Conservation (phyloP, 176 grass and related monocot genomes). For the Dactylis glomerata region DNA sequence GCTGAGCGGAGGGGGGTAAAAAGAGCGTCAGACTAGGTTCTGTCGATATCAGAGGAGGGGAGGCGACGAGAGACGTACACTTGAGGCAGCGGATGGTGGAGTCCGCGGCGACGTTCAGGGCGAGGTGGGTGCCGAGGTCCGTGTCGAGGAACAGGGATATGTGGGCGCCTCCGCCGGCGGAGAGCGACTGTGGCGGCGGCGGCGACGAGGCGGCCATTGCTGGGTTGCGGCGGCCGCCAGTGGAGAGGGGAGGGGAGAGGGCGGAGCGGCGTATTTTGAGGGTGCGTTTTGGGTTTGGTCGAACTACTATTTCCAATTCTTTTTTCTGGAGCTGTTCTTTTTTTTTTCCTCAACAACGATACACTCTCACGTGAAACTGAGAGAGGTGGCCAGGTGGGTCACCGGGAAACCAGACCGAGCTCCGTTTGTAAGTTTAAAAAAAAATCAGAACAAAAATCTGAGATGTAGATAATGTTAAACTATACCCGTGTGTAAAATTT, state of each 20-base stretch:
- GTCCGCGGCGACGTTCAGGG: slow-evolving; percentile 33
- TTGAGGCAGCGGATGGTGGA: slow-evolving; percentile 52
- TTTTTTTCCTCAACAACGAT: too few species aligned
- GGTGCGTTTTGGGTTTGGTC: not conserved
- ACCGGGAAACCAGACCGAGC: too few species aligned
- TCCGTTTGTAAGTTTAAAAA: too few species aligned
- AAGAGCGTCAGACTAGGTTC: not conserved
- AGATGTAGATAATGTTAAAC: too few species aligned
- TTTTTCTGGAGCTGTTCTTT: not conserved
- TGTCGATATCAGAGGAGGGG: not conserved
- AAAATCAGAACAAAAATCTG: too few species aligned
- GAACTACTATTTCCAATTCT: not conserved
- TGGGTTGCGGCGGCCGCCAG: slow-evolving; percentile 21
- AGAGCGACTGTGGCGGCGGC: not conserved
- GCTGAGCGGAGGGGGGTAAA: slow-evolving; percentile 7
- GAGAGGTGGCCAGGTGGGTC: too few species aligned
- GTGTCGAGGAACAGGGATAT: slow-evolving; percentile 55
- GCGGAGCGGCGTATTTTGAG: not conserved
- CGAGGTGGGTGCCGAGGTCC: slow-evolving; percentile 54
- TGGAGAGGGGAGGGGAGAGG: not conserved
- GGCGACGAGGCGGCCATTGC: slow-evolving; percentile 27
- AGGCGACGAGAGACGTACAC: slow-evolving; percentile 33
- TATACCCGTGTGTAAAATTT: too few species aligned
- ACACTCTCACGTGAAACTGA: too few species aligned
- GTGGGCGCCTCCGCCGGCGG: not conserved